phyloP scores from a whole-genome alignment of 2,329 filamentous ascomycete genomes.

The Beauveria sp. region DNA sequence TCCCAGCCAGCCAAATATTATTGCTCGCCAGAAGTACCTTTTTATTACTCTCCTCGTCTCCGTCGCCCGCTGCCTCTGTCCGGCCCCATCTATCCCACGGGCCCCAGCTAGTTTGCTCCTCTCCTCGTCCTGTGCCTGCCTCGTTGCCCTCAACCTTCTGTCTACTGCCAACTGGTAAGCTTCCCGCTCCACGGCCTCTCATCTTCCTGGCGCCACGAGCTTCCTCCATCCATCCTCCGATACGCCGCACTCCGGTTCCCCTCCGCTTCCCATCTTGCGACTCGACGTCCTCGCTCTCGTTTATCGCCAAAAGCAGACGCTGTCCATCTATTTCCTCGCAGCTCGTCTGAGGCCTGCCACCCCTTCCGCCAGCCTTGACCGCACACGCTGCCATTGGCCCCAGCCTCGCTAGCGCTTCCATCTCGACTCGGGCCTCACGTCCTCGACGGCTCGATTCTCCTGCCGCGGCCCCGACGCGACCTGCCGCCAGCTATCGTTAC shows the following conservation, averaged over 20 bases:
- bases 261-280: slow-evolving; percentile 2
- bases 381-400: slow-evolving; percentile 6
- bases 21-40: too few relatives aligned
- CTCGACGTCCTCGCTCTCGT: not conserved
- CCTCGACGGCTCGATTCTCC: not conserved
- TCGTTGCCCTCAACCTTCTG: not conserved
- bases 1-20: too few relatives aligned
- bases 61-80: slow-evolving; percentile 2
- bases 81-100: not conserved
- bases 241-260: slow-evolving; percentile 3
- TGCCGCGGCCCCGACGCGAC: not conserved
- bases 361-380: not conserved
- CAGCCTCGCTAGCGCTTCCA: slow-evolving; percentile 1
- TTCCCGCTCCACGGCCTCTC: slow-evolving; percentile 6
- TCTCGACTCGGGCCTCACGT: not conserved
- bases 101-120: not conserved
- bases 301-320: not conserved
- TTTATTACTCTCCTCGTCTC: not conserved
- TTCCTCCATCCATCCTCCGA: slow-evolving; percentile 8
- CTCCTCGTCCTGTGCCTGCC: not conserved
- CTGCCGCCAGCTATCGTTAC: not conserved
- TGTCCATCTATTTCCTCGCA: not conserved
- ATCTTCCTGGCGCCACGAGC: slow-evolving; percentile 9
- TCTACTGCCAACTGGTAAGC: not conserved
- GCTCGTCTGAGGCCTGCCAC: not conserved